phyloP scores from a whole-genome alignment of 2,329 filamentous ascomycete genomes.

The Arthrinium puccinioides region DNA sequence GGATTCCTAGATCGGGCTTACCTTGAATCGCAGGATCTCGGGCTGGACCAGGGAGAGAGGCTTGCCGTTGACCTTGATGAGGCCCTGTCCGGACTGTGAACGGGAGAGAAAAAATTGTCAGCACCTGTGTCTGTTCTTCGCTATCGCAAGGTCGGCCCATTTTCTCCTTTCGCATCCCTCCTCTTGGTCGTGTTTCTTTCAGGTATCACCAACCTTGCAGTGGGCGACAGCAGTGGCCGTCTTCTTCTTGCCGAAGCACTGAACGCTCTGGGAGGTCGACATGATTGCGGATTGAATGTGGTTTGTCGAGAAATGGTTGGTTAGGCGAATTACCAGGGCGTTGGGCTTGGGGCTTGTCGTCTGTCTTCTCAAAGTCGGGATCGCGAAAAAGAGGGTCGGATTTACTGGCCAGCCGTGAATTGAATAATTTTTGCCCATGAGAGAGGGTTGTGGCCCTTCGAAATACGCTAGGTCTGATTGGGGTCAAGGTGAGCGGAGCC shows the following conservation, averaged over 20 bases:
- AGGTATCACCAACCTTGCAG: conserved; percentile 64
- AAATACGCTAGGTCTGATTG: no score
- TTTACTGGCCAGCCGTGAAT: no score
- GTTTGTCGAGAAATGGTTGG: conserved; percentile 12
- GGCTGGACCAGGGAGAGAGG: conserved; percentile 91
- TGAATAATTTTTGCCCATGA: no score
- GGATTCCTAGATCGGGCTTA: conserved; percentile 28
- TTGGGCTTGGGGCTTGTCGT: no score
- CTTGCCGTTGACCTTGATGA: conserved; percentile 98
- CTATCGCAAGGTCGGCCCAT: not conserved
- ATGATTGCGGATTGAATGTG: conserved; percentile 47
- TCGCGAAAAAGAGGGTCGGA: no score
- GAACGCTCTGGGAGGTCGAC: conserved; percentile 74
- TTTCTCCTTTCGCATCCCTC: conserved; percentile 1
- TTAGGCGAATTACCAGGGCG: no score
- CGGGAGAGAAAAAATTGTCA: conserved; percentile 7
- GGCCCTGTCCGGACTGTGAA: conserved; percentile 43
- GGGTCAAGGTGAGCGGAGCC: no score
- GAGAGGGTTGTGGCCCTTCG: no score
- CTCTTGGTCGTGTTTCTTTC: not conserved
- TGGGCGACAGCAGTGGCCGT: conserved; percentile 84
- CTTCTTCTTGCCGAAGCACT: conserved; percentile 99
- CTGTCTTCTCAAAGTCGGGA: no score
- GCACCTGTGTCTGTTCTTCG: conserved; percentile 8
- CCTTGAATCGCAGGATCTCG: conserved; percentile 96